phyloP scores from a whole-genome alignment of 140 eudicot species.

The Senecio squalidus region DNA sequence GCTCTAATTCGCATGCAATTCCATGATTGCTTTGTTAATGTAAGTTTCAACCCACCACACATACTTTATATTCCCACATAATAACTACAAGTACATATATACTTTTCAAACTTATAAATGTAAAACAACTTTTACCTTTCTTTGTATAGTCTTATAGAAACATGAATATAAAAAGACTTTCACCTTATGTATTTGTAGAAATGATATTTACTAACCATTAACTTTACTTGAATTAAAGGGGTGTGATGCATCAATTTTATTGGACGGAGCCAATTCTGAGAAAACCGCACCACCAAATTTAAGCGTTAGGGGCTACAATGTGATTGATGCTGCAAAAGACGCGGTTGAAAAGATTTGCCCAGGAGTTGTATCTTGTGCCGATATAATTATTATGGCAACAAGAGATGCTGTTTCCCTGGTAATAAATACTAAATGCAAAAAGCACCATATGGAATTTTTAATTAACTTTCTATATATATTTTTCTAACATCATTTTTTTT shows the following conservation, averaged over 20 bases:
- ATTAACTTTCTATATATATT: too few relatives aligned
- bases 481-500: neutral
- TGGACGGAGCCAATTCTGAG: conserved; percentile 37
- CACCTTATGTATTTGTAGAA: too few relatives aligned
- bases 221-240: conserved; percentile 27
- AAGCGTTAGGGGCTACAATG: conserved; percentile 32
- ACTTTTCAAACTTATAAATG: too few relatives aligned
- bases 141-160: too few relatives aligned
- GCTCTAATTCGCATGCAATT: conserved; percentile 61
- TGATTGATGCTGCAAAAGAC: conserved; percentile 34
- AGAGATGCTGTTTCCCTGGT: conserved; percentile 32
- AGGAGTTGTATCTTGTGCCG: conserved; percentile 44
- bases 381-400: conserved; percentile 34
- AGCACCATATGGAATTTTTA: too few relatives aligned
- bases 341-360: conserved; percentile 31
- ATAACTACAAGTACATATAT: too few relatives aligned
- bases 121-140: too few relatives aligned
- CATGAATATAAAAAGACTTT: too few relatives aligned
- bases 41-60: too few relatives aligned
- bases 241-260: conserved; percentile 55
- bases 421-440: neutral
- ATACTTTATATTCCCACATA: too few relatives aligned
- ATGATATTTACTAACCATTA: too few relatives aligned
- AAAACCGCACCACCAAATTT: conserved; percentile 36
- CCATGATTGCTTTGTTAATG: conserved; percentile 69